Conservation (phyloP, 2,329 filamentous ascomycete genomes). For the Rutstroemia sp. region DNA sequence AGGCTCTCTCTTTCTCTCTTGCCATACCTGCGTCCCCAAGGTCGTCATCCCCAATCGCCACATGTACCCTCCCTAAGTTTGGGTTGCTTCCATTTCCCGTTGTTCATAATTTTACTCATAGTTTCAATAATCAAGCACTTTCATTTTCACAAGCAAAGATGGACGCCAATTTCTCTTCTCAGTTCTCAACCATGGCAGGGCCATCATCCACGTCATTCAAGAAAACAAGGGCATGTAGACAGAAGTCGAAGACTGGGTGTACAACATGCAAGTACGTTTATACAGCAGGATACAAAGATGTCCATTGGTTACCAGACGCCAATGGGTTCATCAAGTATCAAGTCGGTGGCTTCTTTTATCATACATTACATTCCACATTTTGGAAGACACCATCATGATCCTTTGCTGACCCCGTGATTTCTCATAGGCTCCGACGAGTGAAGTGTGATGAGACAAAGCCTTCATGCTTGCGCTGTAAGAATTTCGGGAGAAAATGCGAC, state of each 20-base stretch:
- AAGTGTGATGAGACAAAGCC: slow-evolving; percentile 12
- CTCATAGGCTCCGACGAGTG: slow-evolving; percentile 6
- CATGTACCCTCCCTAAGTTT: no score
- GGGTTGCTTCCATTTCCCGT: no score
- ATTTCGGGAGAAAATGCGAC: slow-evolving; percentile 9
- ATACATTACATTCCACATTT: slow-evolving; percentile 1
- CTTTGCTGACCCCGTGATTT: not conserved
- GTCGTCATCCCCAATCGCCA: no score
- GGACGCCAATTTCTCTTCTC: slow-evolving; percentile 2
- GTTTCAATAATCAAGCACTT: not conserved
- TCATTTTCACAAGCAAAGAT: not conserved
- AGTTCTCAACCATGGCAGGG: not conserved
- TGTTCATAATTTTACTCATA: not conserved
- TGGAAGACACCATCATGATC: not conserved
- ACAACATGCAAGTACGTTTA: slow-evolving; percentile 10
- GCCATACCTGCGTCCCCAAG: no score
- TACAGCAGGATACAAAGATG: not conserved
- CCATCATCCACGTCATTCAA: not conserved
- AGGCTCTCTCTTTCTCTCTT: no score
- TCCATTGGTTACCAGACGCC: not conserved
- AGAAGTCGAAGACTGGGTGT: slow-evolving; percentile 13
- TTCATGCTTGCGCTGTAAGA: slow-evolving; percentile 5
- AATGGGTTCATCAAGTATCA: not conserved
- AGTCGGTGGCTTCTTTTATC: slow-evolving; percentile 8
- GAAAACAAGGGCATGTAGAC: slow-evolving; percentile 23